Base-by-base conservation (phyloP, 2,329 filamentous ascomycete genomes). In the Colletotrichum shisoi region DNA sequence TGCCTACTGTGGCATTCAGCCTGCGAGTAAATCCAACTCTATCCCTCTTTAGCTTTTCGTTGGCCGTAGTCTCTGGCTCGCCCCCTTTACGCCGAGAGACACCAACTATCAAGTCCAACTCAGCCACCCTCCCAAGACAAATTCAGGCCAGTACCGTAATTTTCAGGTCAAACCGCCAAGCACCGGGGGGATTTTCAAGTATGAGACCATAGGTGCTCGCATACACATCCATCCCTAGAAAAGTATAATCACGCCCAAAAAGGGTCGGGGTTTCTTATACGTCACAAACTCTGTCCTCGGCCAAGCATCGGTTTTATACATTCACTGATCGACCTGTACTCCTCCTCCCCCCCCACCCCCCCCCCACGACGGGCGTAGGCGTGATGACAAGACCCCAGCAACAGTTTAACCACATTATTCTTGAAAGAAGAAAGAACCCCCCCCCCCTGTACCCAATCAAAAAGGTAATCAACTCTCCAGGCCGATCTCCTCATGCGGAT, bases 391-490 rank as follows among this genome's bases (percentile, higher is more conserved):
- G 7, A 34, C 48, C 31, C 48, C 24, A 11, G n/a, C 17, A 13
- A 39, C 56, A 31, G 27, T 8, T 31, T 8, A 31, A 31, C 6
- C 54, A 34, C 24, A 34, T 52, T 46, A 52, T 44, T 34, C 54
- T 24, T n/a, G 27, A 31, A 31, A 31, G 27, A 31, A 31, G 27
- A 31, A 31, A 31, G 27, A 34, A 54, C n/a, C n/a, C 40, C 24
- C n/a, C 31, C 49, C 63, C 57, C 49, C 63, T 49, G 34, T 31
- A 46, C 42, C 63, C 57, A 62, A 66, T 57, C 42, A 62, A 49
- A 62, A 66, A 62, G 63, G 46, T 15, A 42, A 61, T 27, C 49
- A 45, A 44, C 15, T 51, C 8, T 34, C 27, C 48, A 12, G 9
- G 48, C 15, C 48, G 48, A 51, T 34, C 27, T 31, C 27, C 27